Percentiles rank a stretch among this genome's conserved stretches.
These are phyloP conservation scores for Brettanomyces custersianus DNA, from an alignment of 805 yeast genomes.

Conservation along the genomic window DNA sequence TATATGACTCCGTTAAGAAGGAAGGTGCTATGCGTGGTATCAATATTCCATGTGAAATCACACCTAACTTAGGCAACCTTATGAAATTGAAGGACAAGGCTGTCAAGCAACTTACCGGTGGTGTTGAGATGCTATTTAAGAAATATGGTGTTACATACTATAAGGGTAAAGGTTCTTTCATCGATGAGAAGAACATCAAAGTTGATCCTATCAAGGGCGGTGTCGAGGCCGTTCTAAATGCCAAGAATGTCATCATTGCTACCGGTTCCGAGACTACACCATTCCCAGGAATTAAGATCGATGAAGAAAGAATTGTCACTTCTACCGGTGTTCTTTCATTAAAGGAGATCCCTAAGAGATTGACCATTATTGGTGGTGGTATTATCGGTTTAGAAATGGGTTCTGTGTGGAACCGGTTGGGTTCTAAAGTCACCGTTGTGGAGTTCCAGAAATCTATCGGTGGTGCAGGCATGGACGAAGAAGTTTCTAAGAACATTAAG, in stretches of 20 bases:
- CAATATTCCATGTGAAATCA: constrained; percentile 61
- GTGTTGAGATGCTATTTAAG: constrained; percentile 91
- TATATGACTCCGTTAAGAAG: constrained; percentile 80
- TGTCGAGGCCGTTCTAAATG: constrained; percentile 62
- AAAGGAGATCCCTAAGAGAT: constrained; percentile 82
- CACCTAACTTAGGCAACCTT: constrained; percentile 66
- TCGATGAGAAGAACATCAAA: constrained; percentile 66
- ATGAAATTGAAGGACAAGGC: constrained; percentile 90
- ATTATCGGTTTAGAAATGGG: constrained; percentile 99
- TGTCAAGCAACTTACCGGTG: constrained; percentile 84
- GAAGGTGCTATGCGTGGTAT: constrained; percentile 88
- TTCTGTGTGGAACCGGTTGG: constrained; percentile 92
- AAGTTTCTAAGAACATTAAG: constrained; percentile 84
- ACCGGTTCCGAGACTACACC: constrained; percentile 98
- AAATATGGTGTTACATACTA: constrained; percentile 90
- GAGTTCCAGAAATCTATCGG: constrained; percentile 90
- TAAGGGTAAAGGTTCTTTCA: constrained; percentile 87
- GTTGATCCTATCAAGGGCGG: constrained; percentile 84
- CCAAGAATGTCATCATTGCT: constrained; percentile 88
- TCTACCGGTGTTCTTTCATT: constrained; percentile 88
- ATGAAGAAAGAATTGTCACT: constrained; percentile 93
- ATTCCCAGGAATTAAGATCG: constrained; percentile 95
- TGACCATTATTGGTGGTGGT: constrained; percentile 98
- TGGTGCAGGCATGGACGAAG: constrained; percentile 99
- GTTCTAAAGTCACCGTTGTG: constrained; percentile 88